These are phyloP conservation scores for Pseudomonodictys pantanalensis DNA, from an alignment of 495 filamentous ascomycete species.

Conservation along the genomic window DNA sequence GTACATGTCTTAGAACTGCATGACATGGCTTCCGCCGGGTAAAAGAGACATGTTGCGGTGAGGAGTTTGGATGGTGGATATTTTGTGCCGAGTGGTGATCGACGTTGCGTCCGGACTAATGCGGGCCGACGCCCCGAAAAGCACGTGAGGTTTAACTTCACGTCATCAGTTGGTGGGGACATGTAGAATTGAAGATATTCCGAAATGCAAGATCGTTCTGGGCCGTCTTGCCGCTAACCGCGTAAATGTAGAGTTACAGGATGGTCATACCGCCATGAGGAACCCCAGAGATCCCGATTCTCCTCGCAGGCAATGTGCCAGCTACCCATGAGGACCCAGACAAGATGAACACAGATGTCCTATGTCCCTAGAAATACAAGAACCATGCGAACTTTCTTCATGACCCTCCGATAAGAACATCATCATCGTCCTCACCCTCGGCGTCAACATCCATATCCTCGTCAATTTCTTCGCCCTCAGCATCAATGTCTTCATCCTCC, in stretches of 20 bases:
- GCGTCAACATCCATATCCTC: slow-evolving; percentile 31
- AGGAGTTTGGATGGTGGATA: neutral
- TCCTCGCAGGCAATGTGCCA: too few species aligned
- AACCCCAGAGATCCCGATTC: too few species aligned
- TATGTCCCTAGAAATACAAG: slow-evolving; percentile 3
- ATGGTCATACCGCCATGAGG: too few species aligned
- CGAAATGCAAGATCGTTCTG: too few species aligned
- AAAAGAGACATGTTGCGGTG: slow-evolving; percentile 10
- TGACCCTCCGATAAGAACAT: slow-evolving; percentile 11
- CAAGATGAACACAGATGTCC: neutral
- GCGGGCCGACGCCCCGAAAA: neutral
- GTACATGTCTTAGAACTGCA: slow-evolving; percentile 7
- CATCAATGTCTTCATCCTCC: slow-evolving; percentile 29
- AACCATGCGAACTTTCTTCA: neutral
- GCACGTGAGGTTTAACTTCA: slow-evolving; percentile 10
- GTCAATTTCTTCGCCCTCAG: slow-evolving; percentile 30
- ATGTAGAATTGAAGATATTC: too few species aligned
- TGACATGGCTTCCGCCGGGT: slow-evolving; percentile 17
- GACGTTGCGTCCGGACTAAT: slow-evolving; percentile 8
- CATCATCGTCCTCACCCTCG: slow-evolving; percentile 32
- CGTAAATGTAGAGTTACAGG: too few species aligned
- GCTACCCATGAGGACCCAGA: neutral
- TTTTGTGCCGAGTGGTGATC: neutral
- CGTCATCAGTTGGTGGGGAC: too few species aligned
- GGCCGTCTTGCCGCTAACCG: too few species aligned